Evolutionary conservation across 2,329 filamentous ascomycete genomes (phyloP), one percentile per base, ranked within the genome.

Genomic region (Beauveria sp.): DNA sequence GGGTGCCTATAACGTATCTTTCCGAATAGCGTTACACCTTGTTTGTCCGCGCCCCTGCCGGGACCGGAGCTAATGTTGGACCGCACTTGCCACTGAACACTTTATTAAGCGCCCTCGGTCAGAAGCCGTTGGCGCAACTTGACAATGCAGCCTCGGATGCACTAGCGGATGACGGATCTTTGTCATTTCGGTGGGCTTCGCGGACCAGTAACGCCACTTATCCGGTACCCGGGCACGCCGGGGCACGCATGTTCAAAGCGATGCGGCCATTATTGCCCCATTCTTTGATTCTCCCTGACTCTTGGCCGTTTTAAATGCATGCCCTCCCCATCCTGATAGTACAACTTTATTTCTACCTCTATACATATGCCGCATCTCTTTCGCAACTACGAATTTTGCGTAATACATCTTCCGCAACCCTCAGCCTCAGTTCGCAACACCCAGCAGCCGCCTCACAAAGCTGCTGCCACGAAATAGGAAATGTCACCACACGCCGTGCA

Each of bases 401-500:
- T 38, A 6, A 38, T 38, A 38, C 34, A 16, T 16, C 5, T 38
- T 38, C 34, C 34, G 34, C 34, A 38, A 38, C 34, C 34, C 34
- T 38, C 34, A 38, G 34, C 34, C 34, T 16, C 34, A 16, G 34
- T 38, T 38, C 12, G 42, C 42, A 43, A 43, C 16, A 24, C 20
- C n/a, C 47, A 51, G 12, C n/a, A 22, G 24, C 28, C 52, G n/a
- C 14, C 22, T 9, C 22, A 20, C 9, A 51, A 5, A 51, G 12
- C 9, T 14, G 16, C 18, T 12, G 9, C 9, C 26, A 34, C 34
- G 2, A 20, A 2, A 12, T 9, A 24, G 43, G n/a, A 34, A 24
- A 79, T 79, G 77, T 78, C 77, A 63, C 77, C 77, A 42, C 77
- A 78, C 67, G 76, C 75, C 9, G 65, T 78, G 18, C 61, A 64